Percentiles rank a stretch among this genome's conserved stretches.
These are phyloP conservation scores for Neurospora crassa DNA, from an alignment of 2,329 filamentous ascomycete species.

Conservation along the genomic window DNA sequence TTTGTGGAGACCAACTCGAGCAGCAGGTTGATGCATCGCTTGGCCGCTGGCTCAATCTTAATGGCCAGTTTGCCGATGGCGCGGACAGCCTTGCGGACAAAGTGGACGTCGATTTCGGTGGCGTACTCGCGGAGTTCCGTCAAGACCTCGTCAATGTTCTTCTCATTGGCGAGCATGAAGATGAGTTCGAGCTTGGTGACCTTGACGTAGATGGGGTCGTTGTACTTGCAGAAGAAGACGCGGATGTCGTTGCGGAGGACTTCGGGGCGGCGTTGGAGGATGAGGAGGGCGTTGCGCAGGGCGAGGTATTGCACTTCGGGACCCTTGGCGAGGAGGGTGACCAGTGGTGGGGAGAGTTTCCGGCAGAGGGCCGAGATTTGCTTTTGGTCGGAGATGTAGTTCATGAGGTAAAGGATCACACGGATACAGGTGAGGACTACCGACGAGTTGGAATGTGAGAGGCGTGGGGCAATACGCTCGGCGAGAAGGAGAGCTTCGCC, in stretches of 20 bases:
- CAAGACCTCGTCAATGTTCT: constrained; percentile 90
- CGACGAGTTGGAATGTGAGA: constrained; percentile 94
- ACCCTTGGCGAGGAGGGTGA: constrained; percentile 90
- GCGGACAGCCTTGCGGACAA: constrained; percentile 93
- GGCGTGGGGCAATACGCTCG: constrained; percentile 86
- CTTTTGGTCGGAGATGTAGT: constrained; percentile 90
- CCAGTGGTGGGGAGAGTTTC: constrained; percentile 88
- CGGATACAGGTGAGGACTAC: constrained; percentile 94
- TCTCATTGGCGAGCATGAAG: constrained; percentile 94
- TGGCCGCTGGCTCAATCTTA: constrained; percentile 92
- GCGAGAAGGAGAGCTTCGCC: constrained; percentile 81
- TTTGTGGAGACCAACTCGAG: constrained; percentile 95
- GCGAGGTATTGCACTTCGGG: constrained; percentile 98
- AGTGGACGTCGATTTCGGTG: constrained; percentile 97
- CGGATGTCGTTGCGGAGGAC: constrained; percentile 93
- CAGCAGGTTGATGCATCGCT: constrained; percentile 83
- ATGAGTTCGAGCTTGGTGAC: constrained; percentile 98
- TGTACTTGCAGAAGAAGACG: constrained; percentile 99
- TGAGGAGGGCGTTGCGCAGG: constrained; percentile 84
- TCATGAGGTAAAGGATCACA: constrained; percentile 95
- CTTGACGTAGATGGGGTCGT: constrained; percentile 98
- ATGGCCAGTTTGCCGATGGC: constrained; percentile 97
- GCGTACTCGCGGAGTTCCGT: constrained; percentile 94
- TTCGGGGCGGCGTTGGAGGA: constrained; percentile 84
- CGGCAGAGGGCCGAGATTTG: constrained; percentile 78